Evolutionary conservation across 2,329 filamentous ascomycete species (phyloP), one percentile per base, ranked within the genome.

Genomic region (Balansia obtecta): DNA sequence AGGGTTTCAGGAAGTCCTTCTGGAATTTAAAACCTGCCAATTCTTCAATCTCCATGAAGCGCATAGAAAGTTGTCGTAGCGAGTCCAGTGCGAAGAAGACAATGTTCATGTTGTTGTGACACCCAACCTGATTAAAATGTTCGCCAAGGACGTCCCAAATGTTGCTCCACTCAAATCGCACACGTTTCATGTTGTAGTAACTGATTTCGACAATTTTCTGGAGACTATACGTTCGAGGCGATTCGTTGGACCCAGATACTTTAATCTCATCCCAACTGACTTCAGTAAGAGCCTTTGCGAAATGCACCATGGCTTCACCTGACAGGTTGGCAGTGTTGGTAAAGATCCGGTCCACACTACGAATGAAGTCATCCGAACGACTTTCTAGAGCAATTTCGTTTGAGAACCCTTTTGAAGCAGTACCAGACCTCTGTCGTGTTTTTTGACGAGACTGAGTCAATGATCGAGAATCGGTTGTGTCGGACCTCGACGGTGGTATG

Each of bases 181-280:
- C 91, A 74, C 93, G 83, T 52, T 88, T 89, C 93, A 98, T 98
- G 71, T 98, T 98, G 79, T 98, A 98, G 68, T 95, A 96, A 65
- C 88, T 95, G 67, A 98, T 97, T 68, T 98, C 93, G 15, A 98
- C 94, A 55, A 98, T 80, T 68, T 98, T 98, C 63, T 98, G 93
- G 54, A 98, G 72, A 70, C 90, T 96, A 75, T 96, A 98, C 9
- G 91, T 98, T 50, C 94, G 82, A 11, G 93, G 93, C 20, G 88
- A 94, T 53, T 98, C 93, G 62, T 91, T 96, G 51, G 91, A 88
- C 0, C 93, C 93, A 0, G 93, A 97, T 3, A 93, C 95, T 64
- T 94, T 91, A 61, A 98, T 98, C 67, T 98, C 93, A 62, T 97
- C 91, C 93, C 93, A 97, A 67, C 91, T 97, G 56, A 98, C 91